phyloP scores from a whole-genome alignment of 495 filamentous ascomycete species.

The Penicillium coprophilum region DNA sequence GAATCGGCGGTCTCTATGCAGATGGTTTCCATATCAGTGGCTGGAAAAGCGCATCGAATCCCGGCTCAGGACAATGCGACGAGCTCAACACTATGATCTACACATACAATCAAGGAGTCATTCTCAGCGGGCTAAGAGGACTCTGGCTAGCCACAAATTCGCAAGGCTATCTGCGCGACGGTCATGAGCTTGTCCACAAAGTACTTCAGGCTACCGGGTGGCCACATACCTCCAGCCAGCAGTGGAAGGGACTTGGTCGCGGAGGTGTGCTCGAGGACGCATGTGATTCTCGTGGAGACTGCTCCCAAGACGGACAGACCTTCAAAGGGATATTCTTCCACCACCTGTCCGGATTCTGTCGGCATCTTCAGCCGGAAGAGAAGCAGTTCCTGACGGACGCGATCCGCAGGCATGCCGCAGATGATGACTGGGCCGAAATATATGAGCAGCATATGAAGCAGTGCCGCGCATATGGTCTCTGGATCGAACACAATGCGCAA shows the following conservation, averaged over 20 bases:
- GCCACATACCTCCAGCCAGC: constrained; percentile 36
- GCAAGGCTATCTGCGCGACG: constrained; percentile 69
- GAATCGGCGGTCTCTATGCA: constrained; percentile 70
- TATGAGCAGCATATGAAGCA: constrained; percentile 51
- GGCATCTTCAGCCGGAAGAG: constrained; percentile 52
- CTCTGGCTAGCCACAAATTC: constrained; percentile 73
- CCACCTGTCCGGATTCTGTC: constrained; percentile 81
- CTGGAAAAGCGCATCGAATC: constrained; percentile 48
- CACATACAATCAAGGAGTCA: constrained; percentile 93
- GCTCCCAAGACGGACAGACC: constrained; percentile 83
- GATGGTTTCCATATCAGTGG: constrained; percentile 90
- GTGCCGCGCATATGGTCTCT: constrained; percentile 66
- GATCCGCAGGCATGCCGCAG: constrained; percentile 20
- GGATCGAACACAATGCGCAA: constrained; percentile 74
- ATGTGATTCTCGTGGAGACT: constrained; percentile 73
- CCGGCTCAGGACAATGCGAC: constrained; percentile 65
- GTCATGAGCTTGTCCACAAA: constrained; percentile 68
- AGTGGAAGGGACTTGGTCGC: constrained; percentile 75
- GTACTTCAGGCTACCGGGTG: constrained; percentile 80
- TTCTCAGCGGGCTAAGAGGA: constrained; percentile 81
- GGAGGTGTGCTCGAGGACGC: constrained; percentile 80
- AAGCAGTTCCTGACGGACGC: constrained; percentile 37
- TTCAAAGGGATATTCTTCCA: constrained; percentile 98
- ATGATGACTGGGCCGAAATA: constrained; percentile 28
- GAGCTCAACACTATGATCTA: constrained; percentile 83